phyloP scores from a whole-genome alignment of 768 basidiomycete genomes.

The Trametes cinnabarina region DNA sequence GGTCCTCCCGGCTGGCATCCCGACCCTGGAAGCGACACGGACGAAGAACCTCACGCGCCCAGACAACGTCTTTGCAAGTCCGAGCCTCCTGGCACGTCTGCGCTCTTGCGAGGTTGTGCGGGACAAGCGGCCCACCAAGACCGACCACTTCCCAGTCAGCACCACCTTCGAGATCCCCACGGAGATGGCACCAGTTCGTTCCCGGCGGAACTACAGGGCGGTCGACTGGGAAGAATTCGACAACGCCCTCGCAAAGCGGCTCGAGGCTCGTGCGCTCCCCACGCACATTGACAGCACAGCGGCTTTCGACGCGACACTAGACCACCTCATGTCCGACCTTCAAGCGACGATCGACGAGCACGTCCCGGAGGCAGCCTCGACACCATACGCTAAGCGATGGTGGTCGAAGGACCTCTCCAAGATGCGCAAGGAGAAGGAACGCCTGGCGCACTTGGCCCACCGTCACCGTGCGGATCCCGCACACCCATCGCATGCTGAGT shows the following conservation, averaged over 20 bases:
- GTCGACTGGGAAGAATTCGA: constrained; percentile 34
- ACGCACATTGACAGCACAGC: background rate
- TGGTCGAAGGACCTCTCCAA: constrained; percentile 31
- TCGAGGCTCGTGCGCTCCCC: background rate
- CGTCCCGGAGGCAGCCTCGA: constrained; percentile 22
- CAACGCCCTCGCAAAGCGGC: constrained; percentile 13
- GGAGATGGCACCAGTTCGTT: background rate
- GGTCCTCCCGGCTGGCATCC: constrained; percentile 32
- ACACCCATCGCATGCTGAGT: constrained; percentile 19
- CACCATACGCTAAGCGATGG: constrained; percentile 33
- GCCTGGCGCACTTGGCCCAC: constrained; percentile 1
- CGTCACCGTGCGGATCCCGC: constrained; percentile 1
- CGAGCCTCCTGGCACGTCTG: constrained; percentile 18
- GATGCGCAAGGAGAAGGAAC: constrained; percentile 14
- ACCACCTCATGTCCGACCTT: constrained; percentile 20
- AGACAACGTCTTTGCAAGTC: constrained; percentile 43
- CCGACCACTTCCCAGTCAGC: constrained; percentile 44
- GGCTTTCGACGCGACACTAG: constrained; percentile 6
- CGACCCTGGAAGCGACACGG: constrained; percentile 32
- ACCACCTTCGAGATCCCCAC: constrained; percentile 27
- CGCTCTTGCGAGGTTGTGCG: constrained; percentile 30
- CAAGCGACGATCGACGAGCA: constrained; percentile 15
- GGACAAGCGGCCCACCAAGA: constrained; percentile 17
- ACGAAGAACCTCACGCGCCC: constrained; percentile 38
- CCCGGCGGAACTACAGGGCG: constrained; percentile 27